Conservation (phyloP, 1,139 yeast genomes). For the Candida freyschussii region DNA sequence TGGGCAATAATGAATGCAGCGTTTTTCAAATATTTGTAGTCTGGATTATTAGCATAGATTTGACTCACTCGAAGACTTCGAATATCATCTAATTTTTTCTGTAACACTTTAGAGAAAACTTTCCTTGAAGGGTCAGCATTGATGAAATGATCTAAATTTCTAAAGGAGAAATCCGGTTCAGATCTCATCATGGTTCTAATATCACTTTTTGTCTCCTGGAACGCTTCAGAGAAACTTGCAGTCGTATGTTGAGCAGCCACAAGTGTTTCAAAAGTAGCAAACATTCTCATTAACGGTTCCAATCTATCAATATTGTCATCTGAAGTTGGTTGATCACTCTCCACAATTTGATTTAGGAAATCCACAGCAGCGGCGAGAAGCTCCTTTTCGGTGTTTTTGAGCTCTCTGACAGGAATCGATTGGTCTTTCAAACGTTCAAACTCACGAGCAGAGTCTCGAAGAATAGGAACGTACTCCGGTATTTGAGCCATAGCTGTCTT, state of each 20-base stretch:
- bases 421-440: constrained; percentile 9
- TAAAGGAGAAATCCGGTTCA: constrained; percentile 27
- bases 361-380: constrained; percentile 15
- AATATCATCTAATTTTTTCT: constrained; percentile 7
- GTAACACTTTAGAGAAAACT: constrained; percentile 19
- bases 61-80: not conserved
- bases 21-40: constrained; percentile 17
- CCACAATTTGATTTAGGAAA: constrained; percentile 13
- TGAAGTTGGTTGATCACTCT: constrained; percentile 2
- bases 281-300: constrained; percentile 8
- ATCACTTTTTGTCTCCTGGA: constrained; percentile 7
- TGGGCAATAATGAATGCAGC: constrained; percentile 24
- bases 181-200: constrained; percentile 6
- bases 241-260: constrained; percentile 8
- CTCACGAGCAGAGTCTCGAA: not conserved
- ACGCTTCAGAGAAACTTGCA: constrained; percentile 4
- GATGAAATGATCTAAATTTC: constrained; percentile 25
- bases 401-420: constrained; percentile 3
- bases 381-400: constrained; percentile 10
- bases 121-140: constrained; percentile 4
- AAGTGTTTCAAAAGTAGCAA: constrained; percentile 11
- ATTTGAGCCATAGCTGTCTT: constrained; percentile 9
- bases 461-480: constrained; percentile 18
- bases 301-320: constrained; percentile 8
- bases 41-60: constrained; percentile 3